Evolutionary conservation across 2,329 filamentous ascomycete genomes (phyloP).

Genomic region (Phaeosphaeriaceae sp.): DNA sequence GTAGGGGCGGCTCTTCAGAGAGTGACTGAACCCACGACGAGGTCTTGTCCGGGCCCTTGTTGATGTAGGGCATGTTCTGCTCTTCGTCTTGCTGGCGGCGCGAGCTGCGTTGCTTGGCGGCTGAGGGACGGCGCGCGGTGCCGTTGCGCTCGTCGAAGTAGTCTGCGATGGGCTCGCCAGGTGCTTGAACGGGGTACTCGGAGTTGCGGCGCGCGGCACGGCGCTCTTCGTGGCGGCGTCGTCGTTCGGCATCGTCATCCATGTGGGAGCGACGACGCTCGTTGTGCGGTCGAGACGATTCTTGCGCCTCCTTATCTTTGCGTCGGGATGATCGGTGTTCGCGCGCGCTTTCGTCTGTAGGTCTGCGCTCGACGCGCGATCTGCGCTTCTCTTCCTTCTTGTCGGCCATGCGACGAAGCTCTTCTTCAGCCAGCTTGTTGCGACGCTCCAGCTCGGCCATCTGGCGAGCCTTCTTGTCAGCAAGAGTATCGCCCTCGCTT

Average conservation of each 20-base stretch:
- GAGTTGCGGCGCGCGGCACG: slow-evolving; percentile 48
- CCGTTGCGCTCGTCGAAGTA: slow-evolving; percentile 57
- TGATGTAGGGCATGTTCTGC: slow-evolving; percentile 42
- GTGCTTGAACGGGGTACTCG: slow-evolving; percentile 37
- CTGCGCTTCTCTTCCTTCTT: slow-evolving; percentile 43
- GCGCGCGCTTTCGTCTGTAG: slow-evolving; percentile 40
- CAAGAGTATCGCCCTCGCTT: slow-evolving; percentile 40
- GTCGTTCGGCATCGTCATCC: slow-evolving; percentile 47
- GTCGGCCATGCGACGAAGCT: slow-evolving; percentile 50
- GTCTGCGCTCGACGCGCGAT: slow-evolving; percentile 27
- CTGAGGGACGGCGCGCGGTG: slow-evolving; percentile 11
- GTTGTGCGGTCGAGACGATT: slow-evolving; percentile 37
- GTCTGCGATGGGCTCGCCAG: slow-evolving; percentile 50
- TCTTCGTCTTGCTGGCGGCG: slow-evolving; percentile 39
- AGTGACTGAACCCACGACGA: slow-evolving; percentile 59
- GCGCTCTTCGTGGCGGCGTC: slow-evolving; percentile 55
- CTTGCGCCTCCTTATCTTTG: slow-evolving; percentile 41
- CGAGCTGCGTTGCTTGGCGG: slow-evolving; percentile 37
- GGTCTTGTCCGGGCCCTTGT: slow-evolving; percentile 57
- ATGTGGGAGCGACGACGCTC: slow-evolving; percentile 47
- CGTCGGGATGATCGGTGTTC: slow-evolving; percentile 46
- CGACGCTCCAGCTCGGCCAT: slow-evolving; percentile 49
- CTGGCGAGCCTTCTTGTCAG: slow-evolving; percentile 48
- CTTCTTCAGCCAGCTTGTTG: slow-evolving; percentile 47
- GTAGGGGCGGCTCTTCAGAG: slow-evolving; percentile 55